Percentiles rank a stretch among this genome's conserved stretches.
Evolutionary conservation across 345 rosid species (phyloP).

Genomic region (Syzygium aromaticum): DNA sequence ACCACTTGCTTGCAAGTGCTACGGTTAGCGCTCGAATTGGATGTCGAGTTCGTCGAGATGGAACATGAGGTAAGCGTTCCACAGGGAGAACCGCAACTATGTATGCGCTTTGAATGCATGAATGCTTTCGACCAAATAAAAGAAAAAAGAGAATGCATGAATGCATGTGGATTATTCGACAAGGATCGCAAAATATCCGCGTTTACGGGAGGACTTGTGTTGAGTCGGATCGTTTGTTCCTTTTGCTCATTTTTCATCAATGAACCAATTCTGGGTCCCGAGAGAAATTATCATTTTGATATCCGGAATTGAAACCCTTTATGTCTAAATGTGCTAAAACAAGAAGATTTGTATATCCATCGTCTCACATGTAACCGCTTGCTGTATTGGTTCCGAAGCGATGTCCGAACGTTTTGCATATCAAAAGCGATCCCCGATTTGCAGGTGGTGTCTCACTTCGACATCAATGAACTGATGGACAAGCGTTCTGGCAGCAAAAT

Average conservation of each 20-base stretch:
- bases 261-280: background rate
- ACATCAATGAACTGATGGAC: background rate
- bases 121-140: too few species aligned
- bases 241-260: background rate
- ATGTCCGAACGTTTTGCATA: background rate
- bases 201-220: background rate
- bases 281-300: background rate
- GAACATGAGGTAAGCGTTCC: background rate
- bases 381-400: background rate
- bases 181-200: background rate
- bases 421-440: background rate
- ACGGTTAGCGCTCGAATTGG: background rate
- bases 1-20: background rate
- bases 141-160: background rate
- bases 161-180: background rate
- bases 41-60: background rate
- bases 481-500: background rate
- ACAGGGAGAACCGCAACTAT: background rate
- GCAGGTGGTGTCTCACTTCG: background rate
- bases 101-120: background rate
- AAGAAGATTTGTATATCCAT: background rate
- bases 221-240: background rate
- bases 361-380: background rate
- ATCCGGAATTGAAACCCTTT: background rate
- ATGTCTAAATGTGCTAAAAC: background rate